phyloP scores from a whole-genome alignment of 441 rosid species.

The Oxalis stricta region DNA sequence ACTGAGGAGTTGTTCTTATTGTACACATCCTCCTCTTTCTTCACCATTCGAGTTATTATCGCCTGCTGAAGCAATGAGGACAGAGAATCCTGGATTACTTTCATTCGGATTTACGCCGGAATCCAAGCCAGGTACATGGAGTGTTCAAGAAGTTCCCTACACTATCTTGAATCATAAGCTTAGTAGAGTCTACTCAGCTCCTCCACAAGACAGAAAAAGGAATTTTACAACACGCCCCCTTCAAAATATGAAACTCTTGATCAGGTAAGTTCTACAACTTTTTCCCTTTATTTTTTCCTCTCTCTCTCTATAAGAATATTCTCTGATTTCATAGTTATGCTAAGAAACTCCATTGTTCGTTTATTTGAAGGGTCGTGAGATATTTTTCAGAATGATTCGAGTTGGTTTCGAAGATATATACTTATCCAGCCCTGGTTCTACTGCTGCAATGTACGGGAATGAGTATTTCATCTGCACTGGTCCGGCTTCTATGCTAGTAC shows the following conservation, averaged over 20 bases:
- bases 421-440: slow-evolving; percentile 56
- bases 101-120: slow-evolving; percentile 40
- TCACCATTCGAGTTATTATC: slow-evolving; percentile 72
- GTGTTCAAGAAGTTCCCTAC: slow-evolving; percentile 41
- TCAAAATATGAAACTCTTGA: slow-evolving; percentile 83
- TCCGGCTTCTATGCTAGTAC: slow-evolving; percentile 66
- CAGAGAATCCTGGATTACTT: slow-evolving; percentile 58
- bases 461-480: slow-evolving; percentile 75
- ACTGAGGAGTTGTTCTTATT: slow-evolving; percentile 52
- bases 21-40: slow-evolving; percentile 55
- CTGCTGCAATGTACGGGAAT: slow-evolving; percentile 47
- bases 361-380: slow-evolving; percentile 50
- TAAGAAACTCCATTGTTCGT: not conserved
- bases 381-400: slow-evolving; percentile 67
- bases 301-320: no score
- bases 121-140: slow-evolving; percentile 75
- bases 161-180: slow-evolving; percentile 54
- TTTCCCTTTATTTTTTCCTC: no score
- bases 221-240: slow-evolving; percentile 64
- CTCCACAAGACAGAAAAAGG: slow-evolving; percentile 64
- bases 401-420: slow-evolving; percentile 77
- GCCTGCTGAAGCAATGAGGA: slow-evolving; percentile 70
- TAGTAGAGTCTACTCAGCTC: slow-evolving; percentile 75
- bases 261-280: slow-evolving; percentile 37
- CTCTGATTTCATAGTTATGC: not conserved